Evolutionary conservation across 768 basidiomycete species (phyloP), one percentile per base, ranked within the genome.

Genomic region (Tylopilus plumbeoviolaceoides): DNA sequence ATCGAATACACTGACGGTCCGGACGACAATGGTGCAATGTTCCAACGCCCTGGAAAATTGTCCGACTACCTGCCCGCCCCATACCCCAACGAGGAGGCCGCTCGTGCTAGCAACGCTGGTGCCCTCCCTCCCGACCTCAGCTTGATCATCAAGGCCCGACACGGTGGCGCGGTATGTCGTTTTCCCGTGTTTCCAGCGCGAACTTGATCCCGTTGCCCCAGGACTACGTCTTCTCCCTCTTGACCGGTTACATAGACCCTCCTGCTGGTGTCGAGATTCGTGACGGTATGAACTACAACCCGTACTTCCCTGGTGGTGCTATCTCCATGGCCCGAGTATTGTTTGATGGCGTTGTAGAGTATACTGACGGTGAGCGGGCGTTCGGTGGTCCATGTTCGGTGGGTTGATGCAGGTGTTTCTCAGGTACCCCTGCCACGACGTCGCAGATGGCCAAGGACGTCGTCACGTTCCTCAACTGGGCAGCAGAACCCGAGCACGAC

Each of bases 401-500:
- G 18, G 36, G 44, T 38, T 67, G 33, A 69, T 39, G 1, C 54
- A 23, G 28, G 40, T 17, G 43, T 21, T n/a, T 40, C 39, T 15
- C 44, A 93, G 91, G 89, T 45, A 98, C 97, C 4, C 94, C 97
- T 14, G 91, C 95, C 12, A 99, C 97, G 44, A 87, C 93, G 7
- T 90, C 92, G 6, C 97, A 99, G 71, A 95, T 99, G 95, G 95
- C 97, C 61, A 99, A 98, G 80, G 97, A 99, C 66, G 94, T 99
- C 49, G 82, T 83, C 43, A 91, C 89, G 3, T 98, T 98, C 87
- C 75, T 98, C 46, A 84, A 84, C 74, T 98, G 95, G 95, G 91
- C 95, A 17, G 83, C 97, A 52, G 97, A 99, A 71, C 97, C 97
- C 28, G 97, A 99, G 70, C 90, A 95, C 64, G 97, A 99, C 66